These are phyloP conservation scores for Magnolia officinalis DNA, from an alignment of 164 flowering plant species.

Conservation along the genomic window DNA sequence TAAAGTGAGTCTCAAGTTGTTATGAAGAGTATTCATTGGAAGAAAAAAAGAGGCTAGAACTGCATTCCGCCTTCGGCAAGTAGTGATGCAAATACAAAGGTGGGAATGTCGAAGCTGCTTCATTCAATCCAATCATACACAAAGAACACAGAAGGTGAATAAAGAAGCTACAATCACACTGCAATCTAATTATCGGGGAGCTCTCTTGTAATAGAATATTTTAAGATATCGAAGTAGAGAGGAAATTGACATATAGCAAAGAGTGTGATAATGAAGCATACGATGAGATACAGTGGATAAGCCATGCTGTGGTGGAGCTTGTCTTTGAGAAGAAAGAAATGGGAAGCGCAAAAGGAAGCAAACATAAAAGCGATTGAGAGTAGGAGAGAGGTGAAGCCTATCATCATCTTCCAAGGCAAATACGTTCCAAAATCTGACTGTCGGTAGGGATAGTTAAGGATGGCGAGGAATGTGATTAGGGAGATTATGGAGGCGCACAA, in stretches of 20 bases:
- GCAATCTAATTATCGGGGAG: neutral
- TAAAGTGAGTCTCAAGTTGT: no score
- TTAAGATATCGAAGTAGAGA: neutral
- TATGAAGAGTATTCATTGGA: no score
- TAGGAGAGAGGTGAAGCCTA: constrained; percentile 23
- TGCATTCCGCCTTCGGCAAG: no score
- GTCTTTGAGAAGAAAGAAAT: constrained; percentile 20
- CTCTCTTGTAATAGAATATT: neutral
- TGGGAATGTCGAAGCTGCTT: no score
- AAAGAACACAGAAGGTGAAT: no score
- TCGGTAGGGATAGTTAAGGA: constrained; percentile 21
- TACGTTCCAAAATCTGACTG: constrained; percentile 10
- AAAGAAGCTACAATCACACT: no score
- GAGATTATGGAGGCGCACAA: constrained; percentile 24
- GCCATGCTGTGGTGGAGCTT: constrained; percentile 8
- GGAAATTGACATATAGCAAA: constrained; percentile 1
- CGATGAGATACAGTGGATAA: constrained; percentile 5
- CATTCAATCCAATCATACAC: no score
- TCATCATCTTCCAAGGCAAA: constrained; percentile 12
- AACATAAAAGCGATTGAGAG: constrained; percentile 24
- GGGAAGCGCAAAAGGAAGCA: constrained; percentile 24
- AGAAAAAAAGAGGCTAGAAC: no score
- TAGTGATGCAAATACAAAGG: no score
- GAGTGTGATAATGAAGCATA: constrained; percentile 6
- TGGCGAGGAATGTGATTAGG: constrained; percentile 21